Conservation (phyloP, 2,329 filamentous ascomycete species). For the Penicillium thymicola region DNA sequence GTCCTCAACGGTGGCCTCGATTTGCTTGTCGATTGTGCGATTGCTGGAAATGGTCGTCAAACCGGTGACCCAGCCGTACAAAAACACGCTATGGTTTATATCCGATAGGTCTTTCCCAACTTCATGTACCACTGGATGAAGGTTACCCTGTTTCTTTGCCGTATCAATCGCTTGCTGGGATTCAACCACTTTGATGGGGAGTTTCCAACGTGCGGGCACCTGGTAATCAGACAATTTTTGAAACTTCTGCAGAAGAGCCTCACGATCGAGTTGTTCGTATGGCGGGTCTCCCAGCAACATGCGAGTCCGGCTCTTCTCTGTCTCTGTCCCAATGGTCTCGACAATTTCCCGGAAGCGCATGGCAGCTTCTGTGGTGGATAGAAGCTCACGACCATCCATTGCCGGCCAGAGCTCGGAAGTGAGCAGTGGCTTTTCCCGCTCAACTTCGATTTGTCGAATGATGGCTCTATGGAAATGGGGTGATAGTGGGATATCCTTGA, state of each 20-base stretch:
- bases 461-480: conserved; percentile 60
- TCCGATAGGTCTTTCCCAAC: conserved; percentile 52
- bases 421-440: conserved; percentile 59
- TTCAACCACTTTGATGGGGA: conserved; percentile 60
- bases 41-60: conserved; percentile 71
- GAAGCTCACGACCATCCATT: conserved; percentile 54
- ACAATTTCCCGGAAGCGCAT: conserved; percentile 66
- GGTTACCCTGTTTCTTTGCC: conserved; percentile 33
- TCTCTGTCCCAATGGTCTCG: conserved; percentile 58
- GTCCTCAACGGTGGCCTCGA: conserved; percentile 58
- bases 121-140: conserved; percentile 46
- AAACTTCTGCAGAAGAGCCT: conserved; percentile 36
- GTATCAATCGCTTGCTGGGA: conserved; percentile 43
- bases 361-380: conserved; percentile 65
- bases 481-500: conserved; percentile 41
- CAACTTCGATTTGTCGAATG: conserved; percentile 62
- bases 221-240: conserved; percentile 52
- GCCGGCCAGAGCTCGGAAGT: conserved; percentile 61
- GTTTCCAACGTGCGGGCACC: conserved; percentile 52
- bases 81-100: conserved; percentile 67
- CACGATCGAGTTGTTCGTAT: conserved; percentile 31
- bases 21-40: conserved; percentile 61
- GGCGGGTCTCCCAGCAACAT: conserved; percentile 55
- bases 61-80: conserved; percentile 64
- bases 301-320: conserved; percentile 58